These are phyloP conservation scores for Xylaria multiplex DNA, from an alignment of 2,329 filamentous ascomycete species.

Conservation along the genomic window DNA sequence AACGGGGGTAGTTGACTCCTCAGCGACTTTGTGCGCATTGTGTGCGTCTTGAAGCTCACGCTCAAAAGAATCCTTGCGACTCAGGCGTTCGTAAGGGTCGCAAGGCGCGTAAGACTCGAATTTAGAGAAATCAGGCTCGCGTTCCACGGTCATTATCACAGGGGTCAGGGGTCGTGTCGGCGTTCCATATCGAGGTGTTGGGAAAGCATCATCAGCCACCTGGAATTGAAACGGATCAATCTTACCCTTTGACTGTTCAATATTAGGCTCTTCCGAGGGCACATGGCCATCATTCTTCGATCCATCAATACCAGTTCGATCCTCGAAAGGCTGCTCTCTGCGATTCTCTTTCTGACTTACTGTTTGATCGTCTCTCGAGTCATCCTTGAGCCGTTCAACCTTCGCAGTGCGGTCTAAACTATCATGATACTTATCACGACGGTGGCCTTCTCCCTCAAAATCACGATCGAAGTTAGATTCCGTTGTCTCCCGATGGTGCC, in stretches of 20 bases:
- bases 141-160: conserved; percentile 63
- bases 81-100: conserved; percentile 54
- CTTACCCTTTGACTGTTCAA: conserved; percentile 45
- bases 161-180: conserved; percentile 59
- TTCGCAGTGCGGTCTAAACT: conserved; percentile 47
- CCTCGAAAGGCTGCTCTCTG: conserved; percentile 36
- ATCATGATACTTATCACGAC: conserved; percentile 45
- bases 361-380: conserved; percentile 34
- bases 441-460: conserved; percentile 39
- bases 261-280: conserved; percentile 41
- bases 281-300: conserved; percentile 45
- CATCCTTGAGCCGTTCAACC: conserved; percentile 39
- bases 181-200: conserved; percentile 54
- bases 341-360: conserved; percentile 48
- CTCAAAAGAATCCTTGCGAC: conserved; percentile 63
- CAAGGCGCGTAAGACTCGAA: conserved; percentile 39
- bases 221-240: conserved; percentile 70
- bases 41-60: conserved; percentile 58
- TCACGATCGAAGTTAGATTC: conserved; percentile 37
- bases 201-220: conserved; percentile 63
- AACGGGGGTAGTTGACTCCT: conserved; percentile 60
- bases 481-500: conserved; percentile 38
- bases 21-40: conserved; percentile 57
- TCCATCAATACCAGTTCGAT: conserved; percentile 35
- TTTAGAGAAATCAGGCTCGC: conserved; percentile 61